Base-by-base conservation (phyloP, 352 stramenopile species). In the Plasmopara viticola region DNA sequence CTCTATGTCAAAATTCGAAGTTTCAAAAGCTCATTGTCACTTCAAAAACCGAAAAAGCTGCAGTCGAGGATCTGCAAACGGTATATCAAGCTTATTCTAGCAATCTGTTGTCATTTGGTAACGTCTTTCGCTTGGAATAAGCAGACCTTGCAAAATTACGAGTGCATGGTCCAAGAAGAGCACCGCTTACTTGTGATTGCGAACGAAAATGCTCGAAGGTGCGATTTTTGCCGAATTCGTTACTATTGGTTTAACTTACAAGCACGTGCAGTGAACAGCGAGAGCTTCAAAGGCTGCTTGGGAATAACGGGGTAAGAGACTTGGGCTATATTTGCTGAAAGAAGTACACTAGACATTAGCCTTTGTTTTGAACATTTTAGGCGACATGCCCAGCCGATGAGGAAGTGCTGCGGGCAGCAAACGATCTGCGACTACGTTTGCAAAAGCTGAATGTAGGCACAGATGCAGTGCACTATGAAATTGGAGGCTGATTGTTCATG, bases 131-230 rank as follows among this genome's bases (percentile, higher is more conserved):
- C 6, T 28, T 2, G 25, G 14, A 13, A 39, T 49, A 7, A 44
- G 4, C 8, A 74, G 66, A 49, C 31, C 10, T 62, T 47, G 56
- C 44, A 51, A 31, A 74, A 62, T 42, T 64, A 60, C 12, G 39
- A 52, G 48, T 38, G 9, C 18, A 74, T 74, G 63, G 37, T 30
- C 1, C 51, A 68, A n/a, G 63, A 72, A 66, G 63, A 72, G 15
- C 55, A 58, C 10, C 63, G 48, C 9, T 55, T 66, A 20, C 34
- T 72, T 10, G 35, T 43, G 17, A 57, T 62, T 50, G 43, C 20
- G n/a, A 72, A 72, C 10, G 54, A 68, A 60, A 46, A 48, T 12
- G 55, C 51, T n/a, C 62, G 46, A 55, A 62, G 63, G 63, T 72
- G 3, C 18, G 34, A 33, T 29, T 33, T 6, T 31, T 15, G 13